phyloP scores from a whole-genome alignment of 495 filamentous ascomycete genomes.

The Bathelium albidoporum region DNA sequence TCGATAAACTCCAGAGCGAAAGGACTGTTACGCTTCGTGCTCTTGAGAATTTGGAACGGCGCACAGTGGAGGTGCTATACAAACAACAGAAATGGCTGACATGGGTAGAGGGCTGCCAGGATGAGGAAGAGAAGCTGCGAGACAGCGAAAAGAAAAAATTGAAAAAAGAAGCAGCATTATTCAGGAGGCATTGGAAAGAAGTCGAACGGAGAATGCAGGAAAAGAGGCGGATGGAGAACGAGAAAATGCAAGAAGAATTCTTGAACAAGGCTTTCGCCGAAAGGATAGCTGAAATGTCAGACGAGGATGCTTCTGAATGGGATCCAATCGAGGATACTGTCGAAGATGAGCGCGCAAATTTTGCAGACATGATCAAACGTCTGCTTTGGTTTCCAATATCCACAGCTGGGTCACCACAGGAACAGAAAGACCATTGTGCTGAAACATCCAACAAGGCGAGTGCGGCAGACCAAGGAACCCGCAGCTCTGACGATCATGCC shows the following conservation, averaged over 20 bases:
- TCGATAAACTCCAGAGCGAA: constrained; percentile 36
- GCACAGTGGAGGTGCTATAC: constrained; percentile 38
- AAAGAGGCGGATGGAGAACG: constrained; percentile 33
- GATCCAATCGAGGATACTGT: constrained; percentile 45
- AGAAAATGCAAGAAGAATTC: constrained; percentile 34
- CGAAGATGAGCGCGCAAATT: constrained; percentile 37
- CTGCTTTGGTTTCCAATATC: constrained; percentile 36
- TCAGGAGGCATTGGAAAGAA: constrained; percentile 37
- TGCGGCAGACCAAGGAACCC: not conserved
- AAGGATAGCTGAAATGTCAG: constrained; percentile 28
- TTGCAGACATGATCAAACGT: constrained; percentile 34
- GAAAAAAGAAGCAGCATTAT: constrained; percentile 41
- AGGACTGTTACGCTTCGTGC: constrained; percentile 34
- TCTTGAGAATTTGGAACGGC: constrained; percentile 38
- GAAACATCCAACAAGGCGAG: constrained; percentile 9
- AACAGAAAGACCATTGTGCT: constrained; percentile 5
- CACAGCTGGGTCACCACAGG: not conserved
- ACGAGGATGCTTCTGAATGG: constrained; percentile 32
- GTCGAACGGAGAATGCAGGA: constrained; percentile 28
- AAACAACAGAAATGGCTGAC: constrained; percentile 40
- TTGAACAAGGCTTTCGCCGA: constrained; percentile 39
- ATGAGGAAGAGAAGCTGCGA: constrained; percentile 36
- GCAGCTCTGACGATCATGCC: not conserved
- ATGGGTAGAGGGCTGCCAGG: constrained; percentile 39
- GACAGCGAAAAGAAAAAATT: constrained; percentile 45